Evolutionary conservation across 176 grass and related monocot genomes (phyloP).

Genomic region (barley (Hordeum vulgare)): MorexV3_pseudomolecules_assembly NC_058523.1:336992707-336993206

Average conservation of each 20-base stretch:
- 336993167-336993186: conserved; percentile 89
- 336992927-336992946: conserved; percentile 72
- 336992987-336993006: conserved; percentile 56
- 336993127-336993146: conserved; percentile 86
- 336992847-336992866: conserved; percentile 80
- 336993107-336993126: conserved; percentile 76
- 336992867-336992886: conserved; percentile 76
- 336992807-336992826: conserved; percentile 70
- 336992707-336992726: conserved; percentile 69
- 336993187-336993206: conserved; percentile 89
- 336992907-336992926: conserved; percentile 90
- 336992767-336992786: conserved; percentile 91
- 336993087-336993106: conserved; percentile 71
- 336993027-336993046: conserved; percentile 89
- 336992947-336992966: conserved; percentile 90
- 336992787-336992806: conserved; percentile 86
- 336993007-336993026: conserved; percentile 87
- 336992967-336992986: conserved; percentile 81
- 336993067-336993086: conserved; percentile 91
- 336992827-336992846: conserved; percentile 91
- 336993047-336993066: conserved; percentile 76
- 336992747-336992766: conserved; percentile 84
- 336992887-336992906: conserved; percentile 71
- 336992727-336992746: conserved; percentile 88
- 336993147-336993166: conserved; percentile 72